Percentiles rank a stretch among this genome's conserved stretches.
Conservation (phyloP, 2,329 filamentous ascomycete genomes). For the Colletotrichum higginsianum region DNA sequence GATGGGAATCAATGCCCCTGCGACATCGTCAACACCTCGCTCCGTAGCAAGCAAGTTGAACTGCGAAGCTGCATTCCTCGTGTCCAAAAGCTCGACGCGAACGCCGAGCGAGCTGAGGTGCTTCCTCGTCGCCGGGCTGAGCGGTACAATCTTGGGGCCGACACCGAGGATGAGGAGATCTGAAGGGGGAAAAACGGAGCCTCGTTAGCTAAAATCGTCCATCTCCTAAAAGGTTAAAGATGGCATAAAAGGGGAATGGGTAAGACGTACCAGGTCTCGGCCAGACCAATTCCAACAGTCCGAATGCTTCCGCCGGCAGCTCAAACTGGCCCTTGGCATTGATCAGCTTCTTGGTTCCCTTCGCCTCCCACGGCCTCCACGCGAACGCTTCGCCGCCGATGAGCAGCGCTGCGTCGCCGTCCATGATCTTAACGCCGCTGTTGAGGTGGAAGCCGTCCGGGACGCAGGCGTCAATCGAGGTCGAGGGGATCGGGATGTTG, state of each 20-base stretch:
- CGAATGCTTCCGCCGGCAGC: slow-evolving; percentile 78
- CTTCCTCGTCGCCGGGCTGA: slow-evolving; percentile 81
- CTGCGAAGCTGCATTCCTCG: slow-evolving; percentile 92
- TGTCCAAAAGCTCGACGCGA: slow-evolving; percentile 90
- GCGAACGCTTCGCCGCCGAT: slow-evolving; percentile 89
- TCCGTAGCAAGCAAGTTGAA: slow-evolving; percentile 98
- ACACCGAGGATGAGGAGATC: slow-evolving; percentile 93
- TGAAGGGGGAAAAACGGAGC: slow-evolving; percentile 50
- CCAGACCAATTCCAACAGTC: slow-evolving; percentile 83
- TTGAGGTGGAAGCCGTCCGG: slow-evolving; percentile 89
- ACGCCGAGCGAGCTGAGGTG: slow-evolving; percentile 85
- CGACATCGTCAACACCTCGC: slow-evolving; percentile 86
- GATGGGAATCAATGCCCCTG: slow-evolving; percentile 88
- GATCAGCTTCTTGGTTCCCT: slow-evolving; percentile 63
- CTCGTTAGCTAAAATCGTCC: slow-evolving; percentile 12
- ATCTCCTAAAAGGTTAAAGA: not conserved
- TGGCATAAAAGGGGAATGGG: not conserved
- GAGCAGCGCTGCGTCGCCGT: slow-evolving; percentile 81
- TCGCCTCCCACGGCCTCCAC: slow-evolving; percentile 85
- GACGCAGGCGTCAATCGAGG: slow-evolving; percentile 86
- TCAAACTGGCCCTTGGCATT: slow-evolving; percentile 89
- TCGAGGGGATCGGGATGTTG: slow-evolving; percentile 82
- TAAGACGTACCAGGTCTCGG: slow-evolving; percentile 83
- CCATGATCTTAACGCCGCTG: slow-evolving; percentile 80
- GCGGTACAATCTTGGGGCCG: slow-evolving; percentile 80